These are phyloP conservation scores for Iris pallida DNA, from an alignment of 116 monocot species.

Conservation along the genomic window DNA sequence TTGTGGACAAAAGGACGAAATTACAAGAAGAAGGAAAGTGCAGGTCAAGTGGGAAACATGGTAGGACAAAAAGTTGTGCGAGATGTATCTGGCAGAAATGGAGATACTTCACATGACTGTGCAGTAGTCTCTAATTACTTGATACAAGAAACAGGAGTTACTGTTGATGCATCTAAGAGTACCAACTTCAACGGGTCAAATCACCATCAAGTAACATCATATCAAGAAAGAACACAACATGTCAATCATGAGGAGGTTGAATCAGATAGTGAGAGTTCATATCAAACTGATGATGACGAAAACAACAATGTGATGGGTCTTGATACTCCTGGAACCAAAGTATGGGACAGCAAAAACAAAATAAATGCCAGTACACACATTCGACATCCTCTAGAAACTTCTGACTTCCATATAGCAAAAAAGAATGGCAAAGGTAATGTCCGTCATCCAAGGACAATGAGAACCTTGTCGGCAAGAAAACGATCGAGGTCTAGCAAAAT, in stretches of 20 bases:
- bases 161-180: constrained; percentile 7
- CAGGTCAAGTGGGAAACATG: constrained; percentile 17
- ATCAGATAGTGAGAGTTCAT: constrained; percentile 56
- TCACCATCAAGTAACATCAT: constrained; percentile 13
- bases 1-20: constrained; percentile 89
- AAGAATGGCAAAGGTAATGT: constrained; percentile 36
- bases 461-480: constrained; percentile 57
- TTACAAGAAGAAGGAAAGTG: constrained; percentile 56
- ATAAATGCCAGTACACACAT: constrained; percentile 50
- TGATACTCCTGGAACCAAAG: constrained; percentile 88
- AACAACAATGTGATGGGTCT: constrained; percentile 64
- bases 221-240: constrained; percentile 28
- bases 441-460: constrained; percentile 42
- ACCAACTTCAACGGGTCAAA: constrained; percentile 15
- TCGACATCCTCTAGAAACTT: constrained; percentile 87
- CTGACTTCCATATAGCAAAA: constrained; percentile 44
- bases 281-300: constrained; percentile 71
- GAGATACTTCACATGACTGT: constrained; percentile 8
- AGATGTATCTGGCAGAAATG: constrained; percentile 4
- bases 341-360: constrained; percentile 95
- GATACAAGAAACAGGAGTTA: constrained; percentile 13
- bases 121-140: not conserved
- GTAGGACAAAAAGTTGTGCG: constrained; percentile 11
- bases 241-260: constrained; percentile 43
- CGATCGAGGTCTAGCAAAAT: constrained; percentile 43